Base-by-base conservation (phyloP, 441 rosid genomes). In the Adansonia gregorii region DNA sequence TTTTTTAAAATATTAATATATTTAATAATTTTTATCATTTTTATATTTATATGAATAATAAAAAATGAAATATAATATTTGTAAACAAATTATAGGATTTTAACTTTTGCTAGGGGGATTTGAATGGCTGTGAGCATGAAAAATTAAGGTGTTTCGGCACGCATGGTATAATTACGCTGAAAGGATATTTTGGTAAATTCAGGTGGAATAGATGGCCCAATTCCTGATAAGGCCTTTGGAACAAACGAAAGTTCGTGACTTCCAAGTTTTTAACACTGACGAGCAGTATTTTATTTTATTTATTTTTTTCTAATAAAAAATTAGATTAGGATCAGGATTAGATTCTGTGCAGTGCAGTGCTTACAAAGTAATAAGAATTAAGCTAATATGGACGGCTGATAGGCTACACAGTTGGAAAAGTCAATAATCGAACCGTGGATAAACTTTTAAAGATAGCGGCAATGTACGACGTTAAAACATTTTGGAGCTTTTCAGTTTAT, bases 181-280 rank as follows among this genome's bases (percentile, higher is more conserved):
- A 74, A 19, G 31, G 70, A 49, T n/a, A 19, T 49, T 79, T 59
- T 39, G 45, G 73, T 59, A 19, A 64, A 72, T 63, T 61, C 19
- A 11, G 2, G 1, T 8, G 5, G 27, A 19, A n/a, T 8, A 0
- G 35, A 11, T 31, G 22, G 58, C 41, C 66, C 69, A 31, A 60
- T 67, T 73, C 14, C 9, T 15, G 22, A 45, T 70, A 43, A 24
- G 12, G 65, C 41, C 79, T 73, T 55, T 12, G 60, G 77, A 60
- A 10, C 78, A 41, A 60, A 61, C 17, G 15, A 61, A 61, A 27
- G 66, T 12, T 24, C 6, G 41, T 2, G 19, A 59, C 64, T 59
- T 59, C 10, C 35, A 55, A 55, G 60, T 55, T 55, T 55, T 3
- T 1, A 31, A 31, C 35, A 31, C 35, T 31, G 1, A 6, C 24